Evolutionary conservation across 768 basidiomycete genomes (phyloP).

Genomic region (Fomitopsis pulvina): DNA sequence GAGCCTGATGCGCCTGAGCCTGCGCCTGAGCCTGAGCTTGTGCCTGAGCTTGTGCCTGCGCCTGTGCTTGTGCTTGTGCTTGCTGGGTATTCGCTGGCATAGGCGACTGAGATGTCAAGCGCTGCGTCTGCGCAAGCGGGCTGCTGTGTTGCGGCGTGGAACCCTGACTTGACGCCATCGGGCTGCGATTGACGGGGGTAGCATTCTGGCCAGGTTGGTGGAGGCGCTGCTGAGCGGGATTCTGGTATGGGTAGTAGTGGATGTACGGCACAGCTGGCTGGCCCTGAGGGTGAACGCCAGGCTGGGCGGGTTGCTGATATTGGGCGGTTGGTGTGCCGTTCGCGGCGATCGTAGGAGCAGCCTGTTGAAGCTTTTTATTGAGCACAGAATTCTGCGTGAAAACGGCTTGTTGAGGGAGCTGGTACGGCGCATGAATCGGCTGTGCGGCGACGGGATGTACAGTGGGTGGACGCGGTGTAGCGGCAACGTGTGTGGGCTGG

Average conservation of each 20-base stretch:
- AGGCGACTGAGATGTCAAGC: conserved; percentile 15
- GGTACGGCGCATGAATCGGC: neutral
- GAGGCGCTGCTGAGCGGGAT: conserved; percentile 12
- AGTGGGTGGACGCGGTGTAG: neutral
- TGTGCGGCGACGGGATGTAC: neutral
- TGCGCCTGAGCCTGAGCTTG: conserved; percentile 5
- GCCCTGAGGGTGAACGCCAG: conserved; percentile 1
- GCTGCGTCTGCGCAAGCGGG: conserved; percentile 14
- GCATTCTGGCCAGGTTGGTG: conserved; percentile 16
- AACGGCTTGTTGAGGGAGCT: conserved; percentile 9
- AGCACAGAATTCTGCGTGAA: conserved; percentile 10
- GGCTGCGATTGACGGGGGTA: conserved; percentile 13
- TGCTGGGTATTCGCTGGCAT: conserved; percentile 12
- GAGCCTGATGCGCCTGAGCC: conserved; percentile 6
- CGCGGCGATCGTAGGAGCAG: neutral
- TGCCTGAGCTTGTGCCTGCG: conserved; percentile 18
- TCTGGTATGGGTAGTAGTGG: conserved; percentile 9
- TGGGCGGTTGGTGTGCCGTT: conserved; percentile 4
- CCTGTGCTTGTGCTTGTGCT: conserved; percentile 11
- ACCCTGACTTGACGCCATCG: conserved; percentile 13
- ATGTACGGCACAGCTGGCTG: conserved; percentile 3
- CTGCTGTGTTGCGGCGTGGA: conserved; percentile 11
- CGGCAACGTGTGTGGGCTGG: conserved; percentile 13
- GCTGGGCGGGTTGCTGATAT: conserved; percentile 2
- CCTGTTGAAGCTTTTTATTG: conserved; percentile 10